Percentiles rank a stretch among this genome's conserved stretches.
phyloP scores from a whole-genome alignment of 2,329 filamentous ascomycete species.

The Venturia oleaginea region DNA sequence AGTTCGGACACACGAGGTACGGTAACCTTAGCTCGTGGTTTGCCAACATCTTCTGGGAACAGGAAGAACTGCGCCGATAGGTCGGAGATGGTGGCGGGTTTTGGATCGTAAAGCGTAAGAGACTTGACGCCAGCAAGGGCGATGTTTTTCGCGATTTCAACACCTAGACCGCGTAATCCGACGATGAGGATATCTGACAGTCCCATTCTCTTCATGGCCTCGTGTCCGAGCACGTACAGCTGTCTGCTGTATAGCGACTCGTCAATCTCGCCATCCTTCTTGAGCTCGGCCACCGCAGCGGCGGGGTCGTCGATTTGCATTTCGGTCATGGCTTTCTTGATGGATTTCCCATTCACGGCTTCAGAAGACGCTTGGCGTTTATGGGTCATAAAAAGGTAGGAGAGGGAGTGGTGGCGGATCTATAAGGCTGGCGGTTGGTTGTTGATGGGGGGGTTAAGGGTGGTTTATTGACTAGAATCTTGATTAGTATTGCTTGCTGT shows the following conservation, averaged over 20 bases:
- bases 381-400: background rate
- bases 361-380: background rate
- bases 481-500: background rate
- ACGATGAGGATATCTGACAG: slow-evolving; percentile 89
- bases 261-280: slow-evolving; percentile 54
- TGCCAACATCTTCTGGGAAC: slow-evolving; percentile 76
- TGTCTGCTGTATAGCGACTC: slow-evolving; percentile 60
- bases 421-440: background rate
- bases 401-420: too few relatives aligned
- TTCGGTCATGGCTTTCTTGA: slow-evolving; percentile 18
- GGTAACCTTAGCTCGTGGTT: slow-evolving; percentile 78
- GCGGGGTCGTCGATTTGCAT: slow-evolving; percentile 55
- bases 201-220: slow-evolving; percentile 97
- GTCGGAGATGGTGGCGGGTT: slow-evolving; percentile 73
- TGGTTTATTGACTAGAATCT: background rate
- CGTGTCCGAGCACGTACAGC: slow-evolving; percentile 64
- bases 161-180: slow-evolving; percentile 86
- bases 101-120: slow-evolving; percentile 83
- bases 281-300: slow-evolving; percentile 50
- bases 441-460: background rate
- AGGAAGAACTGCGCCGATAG: slow-evolving; percentile 98
- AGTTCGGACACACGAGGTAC: slow-evolving; percentile 86
- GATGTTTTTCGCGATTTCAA: slow-evolving; percentile 98
- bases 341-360: slow-evolving; percentile 1
- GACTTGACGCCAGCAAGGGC: slow-evolving; percentile 97